Evolutionary conservation across 2,329 filamentous ascomycete genomes (phyloP).

Genomic region (Colletotrichum sp.): DNA sequence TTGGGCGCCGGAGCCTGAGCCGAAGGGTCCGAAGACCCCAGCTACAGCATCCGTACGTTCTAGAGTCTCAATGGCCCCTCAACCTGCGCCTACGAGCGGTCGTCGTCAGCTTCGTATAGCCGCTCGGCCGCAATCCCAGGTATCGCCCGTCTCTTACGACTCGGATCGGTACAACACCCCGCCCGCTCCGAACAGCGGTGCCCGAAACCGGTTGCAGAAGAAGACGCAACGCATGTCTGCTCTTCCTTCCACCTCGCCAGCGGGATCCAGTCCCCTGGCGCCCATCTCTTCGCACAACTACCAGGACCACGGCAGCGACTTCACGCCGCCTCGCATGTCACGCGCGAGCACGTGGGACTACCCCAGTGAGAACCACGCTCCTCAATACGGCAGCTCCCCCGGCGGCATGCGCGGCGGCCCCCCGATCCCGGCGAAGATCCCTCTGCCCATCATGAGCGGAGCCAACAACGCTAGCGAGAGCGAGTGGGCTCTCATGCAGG

Average conservation of each 20-base stretch:
- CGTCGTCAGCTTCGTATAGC: constrained; percentile 58
- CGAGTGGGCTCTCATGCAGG: constrained; percentile 69
- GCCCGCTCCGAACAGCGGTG: constrained; percentile 37
- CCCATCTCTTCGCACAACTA: constrained; percentile 58
- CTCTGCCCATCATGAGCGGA: constrained; percentile 55
- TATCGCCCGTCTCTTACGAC: constrained; percentile 35
- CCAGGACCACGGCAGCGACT: constrained; percentile 45
- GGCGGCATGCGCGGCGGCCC: constrained; percentile 43
- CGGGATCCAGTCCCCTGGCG: constrained; percentile 54
- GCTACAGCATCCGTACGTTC: constrained; percentile 25
- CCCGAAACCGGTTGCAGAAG: constrained; percentile 70
- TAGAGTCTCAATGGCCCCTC: constrained; percentile 54
- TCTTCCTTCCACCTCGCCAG: constrained; percentile 39
- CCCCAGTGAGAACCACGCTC: constrained; percentile 56
- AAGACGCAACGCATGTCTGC: constrained; percentile 55
- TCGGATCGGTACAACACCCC: constrained; percentile 35
- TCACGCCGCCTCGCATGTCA: constrained; percentile 47
- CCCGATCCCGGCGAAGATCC: constrained; percentile 74
- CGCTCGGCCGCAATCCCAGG: constrained; percentile 54
- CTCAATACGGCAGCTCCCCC: constrained; percentile 36
- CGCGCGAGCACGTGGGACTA: constrained; percentile 59
- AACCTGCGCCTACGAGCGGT: constrained; percentile 55
- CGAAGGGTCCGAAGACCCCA: constrained; percentile 35
- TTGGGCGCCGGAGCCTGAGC: constrained; percentile 79
- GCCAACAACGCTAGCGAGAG: constrained; percentile 44